Evolutionary conservation across 495 filamentous ascomycete genomes (phyloP).

Genomic region (Friedmanniomyces simplex): DNA sequence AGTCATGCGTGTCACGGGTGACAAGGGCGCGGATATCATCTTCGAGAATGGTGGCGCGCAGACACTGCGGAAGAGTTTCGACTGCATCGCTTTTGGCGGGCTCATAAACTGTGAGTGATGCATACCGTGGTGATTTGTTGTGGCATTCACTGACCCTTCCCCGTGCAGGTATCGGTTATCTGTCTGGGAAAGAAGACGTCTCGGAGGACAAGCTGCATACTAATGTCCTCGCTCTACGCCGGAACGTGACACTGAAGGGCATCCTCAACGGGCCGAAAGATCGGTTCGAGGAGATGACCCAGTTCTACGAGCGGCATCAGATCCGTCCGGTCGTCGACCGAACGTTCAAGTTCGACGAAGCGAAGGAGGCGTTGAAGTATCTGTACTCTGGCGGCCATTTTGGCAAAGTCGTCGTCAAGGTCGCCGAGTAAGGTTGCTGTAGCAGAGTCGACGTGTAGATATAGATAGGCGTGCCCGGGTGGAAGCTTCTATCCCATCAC

Average conservation of each 20-base stretch:
- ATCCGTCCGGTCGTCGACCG: conserved; percentile 28
- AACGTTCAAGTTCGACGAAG: conserved; percentile 28
- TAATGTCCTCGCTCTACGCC: conserved; percentile 17
- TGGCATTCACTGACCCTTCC: neutral
- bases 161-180: conserved; percentile 12
- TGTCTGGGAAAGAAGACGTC: conserved; percentile 17
- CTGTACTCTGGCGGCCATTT: conserved; percentile 31
- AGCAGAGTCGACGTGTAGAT: neutral
- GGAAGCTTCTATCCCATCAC: conserved; percentile 30
- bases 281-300: conserved; percentile 26
- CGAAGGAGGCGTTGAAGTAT: conserved; percentile 38
- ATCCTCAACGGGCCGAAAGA: conserved; percentile 22
- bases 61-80: conserved; percentile 33
- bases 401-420: conserved; percentile 18
- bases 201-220: conserved; percentile 10
- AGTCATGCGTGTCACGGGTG: conserved; percentile 32
- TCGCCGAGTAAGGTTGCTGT: neutral
- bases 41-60: conserved; percentile 41
- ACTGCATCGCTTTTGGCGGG: conserved; percentile 19
- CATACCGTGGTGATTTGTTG: neutral
- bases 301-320: conserved; percentile 26
- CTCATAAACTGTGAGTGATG: conserved; percentile 14
- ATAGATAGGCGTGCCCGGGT: neutral
- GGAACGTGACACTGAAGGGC: conserved; percentile 22
- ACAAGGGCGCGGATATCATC: conserved; percentile 37